These are phyloP conservation scores for Geranium brycei DNA, from an alignment of 345 rosid species.

Conservation along the genomic window DNA sequence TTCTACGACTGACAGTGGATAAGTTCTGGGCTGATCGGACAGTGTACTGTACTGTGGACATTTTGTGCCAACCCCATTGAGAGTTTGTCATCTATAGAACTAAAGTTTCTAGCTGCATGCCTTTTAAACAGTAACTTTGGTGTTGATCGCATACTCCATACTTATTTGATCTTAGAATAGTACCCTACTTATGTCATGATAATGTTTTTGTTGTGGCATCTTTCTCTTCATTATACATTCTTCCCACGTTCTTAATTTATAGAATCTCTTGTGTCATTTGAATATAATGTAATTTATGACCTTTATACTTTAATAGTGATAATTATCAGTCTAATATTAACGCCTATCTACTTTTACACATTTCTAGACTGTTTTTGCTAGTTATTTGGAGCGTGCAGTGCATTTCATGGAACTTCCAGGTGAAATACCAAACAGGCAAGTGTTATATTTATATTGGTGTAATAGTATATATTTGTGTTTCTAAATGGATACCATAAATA, in stretches of 20 bases:
- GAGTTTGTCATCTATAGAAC: neutral
- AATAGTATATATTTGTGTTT: neutral
- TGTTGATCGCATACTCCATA: neutral
- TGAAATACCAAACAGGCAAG: slow-evolving; percentile 94
- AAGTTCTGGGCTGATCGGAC: neutral
- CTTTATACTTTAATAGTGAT: neutral
- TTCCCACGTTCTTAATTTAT: neutral
- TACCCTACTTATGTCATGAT: neutral
- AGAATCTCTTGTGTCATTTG: neutral
- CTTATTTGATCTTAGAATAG: neutral
- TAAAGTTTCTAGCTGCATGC: neutral
- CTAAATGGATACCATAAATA: neutral
- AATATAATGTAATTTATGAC: neutral
- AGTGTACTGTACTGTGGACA: neutral
- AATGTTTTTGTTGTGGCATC: neutral
- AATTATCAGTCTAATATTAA: too few species aligned
- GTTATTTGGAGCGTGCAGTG: slow-evolving; percentile 85
- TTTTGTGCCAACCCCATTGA: neutral
- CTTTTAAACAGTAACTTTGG: neutral
- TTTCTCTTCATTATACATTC: neutral
- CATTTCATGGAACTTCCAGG: slow-evolving; percentile 99
- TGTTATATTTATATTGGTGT: slow-evolving; percentile 5
- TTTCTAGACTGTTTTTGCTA: slow-evolving; percentile 68
- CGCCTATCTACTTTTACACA: neutral
- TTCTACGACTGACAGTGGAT: neutral